A percentile compares a stretch with the other conserved stretches of the same genome.
Conservation (phyloP, 1,284 basidiomycete species). For the Moesziomyces aphidis region DNA sequence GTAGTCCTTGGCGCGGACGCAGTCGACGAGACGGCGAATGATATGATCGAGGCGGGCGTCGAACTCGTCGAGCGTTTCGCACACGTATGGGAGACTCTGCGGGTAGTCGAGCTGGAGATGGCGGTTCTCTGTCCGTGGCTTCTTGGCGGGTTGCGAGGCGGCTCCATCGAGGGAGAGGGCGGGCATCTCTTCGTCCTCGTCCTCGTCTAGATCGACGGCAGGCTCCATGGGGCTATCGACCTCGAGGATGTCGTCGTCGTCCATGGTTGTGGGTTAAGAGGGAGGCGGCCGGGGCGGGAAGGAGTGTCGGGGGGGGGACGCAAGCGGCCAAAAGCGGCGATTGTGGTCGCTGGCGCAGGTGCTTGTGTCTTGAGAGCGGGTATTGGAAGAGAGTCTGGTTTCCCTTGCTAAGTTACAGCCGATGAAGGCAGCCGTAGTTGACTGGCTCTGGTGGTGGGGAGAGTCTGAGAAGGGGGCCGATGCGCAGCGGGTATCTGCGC, state of each 20-base stretch:
- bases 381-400: no score
- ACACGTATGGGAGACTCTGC: slow-evolving; percentile 77
- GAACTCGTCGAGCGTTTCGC: slow-evolving; percentile 84
- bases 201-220: slow-evolving; percentile 49
- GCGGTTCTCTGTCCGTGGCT: slow-evolving; percentile 37
- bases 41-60: slow-evolving; percentile 83
- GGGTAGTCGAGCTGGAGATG: slow-evolving; percentile 62
- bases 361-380: no score
- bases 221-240: slow-evolving; percentile 57
- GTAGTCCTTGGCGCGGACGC: slow-evolving; percentile 79
- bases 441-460: no score
- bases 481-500: no score
- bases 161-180: slow-evolving; percentile 35
- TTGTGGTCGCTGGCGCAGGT: no score
- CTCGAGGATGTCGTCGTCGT: slow-evolving; percentile 55
- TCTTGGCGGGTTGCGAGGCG: slow-evolving; percentile 25
- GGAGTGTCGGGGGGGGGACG: no score
- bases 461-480: no score
- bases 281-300: no score
- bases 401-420: no score
- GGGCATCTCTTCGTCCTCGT: slow-evolving; percentile 49
- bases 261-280: slow-evolving; percentile 14
- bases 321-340: no score
- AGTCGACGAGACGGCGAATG: slow-evolving; percentile 78
- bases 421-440: no score